Evolutionary conservation across 2,329 filamentous ascomycete genomes (phyloP), one percentile per base, ranked within the genome.

Genomic region (Chalaropsis thielavioides): DNA sequence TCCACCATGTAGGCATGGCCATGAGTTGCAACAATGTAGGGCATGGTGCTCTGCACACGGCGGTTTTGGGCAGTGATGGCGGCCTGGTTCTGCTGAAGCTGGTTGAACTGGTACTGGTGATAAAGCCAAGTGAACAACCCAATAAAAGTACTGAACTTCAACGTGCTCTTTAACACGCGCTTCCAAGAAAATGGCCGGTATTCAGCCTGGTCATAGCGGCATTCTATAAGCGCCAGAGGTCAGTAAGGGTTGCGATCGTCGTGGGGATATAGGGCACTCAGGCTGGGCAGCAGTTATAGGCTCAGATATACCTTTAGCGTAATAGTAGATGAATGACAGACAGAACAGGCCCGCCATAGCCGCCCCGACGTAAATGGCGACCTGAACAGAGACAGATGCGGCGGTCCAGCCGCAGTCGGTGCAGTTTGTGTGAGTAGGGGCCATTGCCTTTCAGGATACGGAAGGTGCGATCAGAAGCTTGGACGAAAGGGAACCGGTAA

Each of bases 31-130:
- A 31, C 31, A 6, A 22, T 13, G 1, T 15, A 24, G 22, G 24
- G 24, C 10, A 11, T 31, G 51, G 5, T 22, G 51, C 4, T 56
- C 41, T 43, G 41, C 41, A 5, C 41, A 11, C 17, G 11, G 41
- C 41, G 41, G 41, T n/a, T 43, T 43, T 43, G 11, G 41, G 41
- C 41, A 31, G 43, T 35, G n/a, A 5, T 41, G 4, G 17, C 24
- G n/a, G 38, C 27, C 31, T 24, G 27, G 41, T 49, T 27, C 11
- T 19, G 27, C 10, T 60, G 63, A 17, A 41, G 13, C n/a, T 49
- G 38, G 64, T 66, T 66, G 51, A 59, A 60, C 24, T 66, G n/a
- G 38, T 46, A 59, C 46, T 66, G 64, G 41, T 66, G 64, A 40
- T 63, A 66, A 7, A 60, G 17, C 64, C 64, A 66, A 7, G 64